Percentiles rank a stretch among this genome's conserved stretches.
Conservation (phyloP, 768 basidiomycete genomes). For the Asterophora lycoperdoides region DNA sequence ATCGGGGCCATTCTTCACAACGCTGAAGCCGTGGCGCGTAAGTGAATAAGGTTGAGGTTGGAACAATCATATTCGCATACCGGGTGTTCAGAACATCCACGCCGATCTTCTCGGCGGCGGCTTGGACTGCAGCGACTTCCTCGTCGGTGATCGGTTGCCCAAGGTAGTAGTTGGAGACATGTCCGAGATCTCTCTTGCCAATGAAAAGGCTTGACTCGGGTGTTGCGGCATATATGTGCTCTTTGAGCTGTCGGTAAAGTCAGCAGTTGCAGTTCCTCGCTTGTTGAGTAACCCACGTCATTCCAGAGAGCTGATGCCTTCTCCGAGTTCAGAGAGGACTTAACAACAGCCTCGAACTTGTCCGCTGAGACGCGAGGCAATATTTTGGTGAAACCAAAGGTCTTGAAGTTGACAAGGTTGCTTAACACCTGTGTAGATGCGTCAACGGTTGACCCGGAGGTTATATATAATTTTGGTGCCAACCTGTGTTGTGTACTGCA, state of each 20-base stretch:
- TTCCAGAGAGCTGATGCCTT: constrained; percentile 60
- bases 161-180: constrained; percentile 83
- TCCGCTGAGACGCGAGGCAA: constrained; percentile 61
- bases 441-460: background rate
- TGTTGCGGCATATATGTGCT: constrained; percentile 62
- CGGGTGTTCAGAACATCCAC: constrained; percentile 81
- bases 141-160: constrained; percentile 69
- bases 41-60: background rate
- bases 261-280: background rate
- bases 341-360: constrained; percentile 62
- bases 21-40: constrained; percentile 35
- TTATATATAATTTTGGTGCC: constrained; percentile 11
- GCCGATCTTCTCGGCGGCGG: constrained; percentile 68
- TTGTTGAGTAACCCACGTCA: constrained; percentile 35
- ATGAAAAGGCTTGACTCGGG: constrained; percentile 71
- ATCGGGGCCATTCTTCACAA: constrained; percentile 60
- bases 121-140: constrained; percentile 74
- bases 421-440: constrained; percentile 39
- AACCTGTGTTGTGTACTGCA: constrained; percentile 76
- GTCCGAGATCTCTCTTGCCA: constrained; percentile 74
- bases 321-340: constrained; percentile 53
- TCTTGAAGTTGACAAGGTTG: constrained; percentile 72
- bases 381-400: constrained; percentile 85
- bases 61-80: constrained; percentile 29
- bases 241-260: constrained; percentile 49